Evolutionary conservation across 2,329 filamentous ascomycete genomes (phyloP), one percentile per base, ranked within the genome.

Genomic region (Colletotrichum incanum): DNA sequence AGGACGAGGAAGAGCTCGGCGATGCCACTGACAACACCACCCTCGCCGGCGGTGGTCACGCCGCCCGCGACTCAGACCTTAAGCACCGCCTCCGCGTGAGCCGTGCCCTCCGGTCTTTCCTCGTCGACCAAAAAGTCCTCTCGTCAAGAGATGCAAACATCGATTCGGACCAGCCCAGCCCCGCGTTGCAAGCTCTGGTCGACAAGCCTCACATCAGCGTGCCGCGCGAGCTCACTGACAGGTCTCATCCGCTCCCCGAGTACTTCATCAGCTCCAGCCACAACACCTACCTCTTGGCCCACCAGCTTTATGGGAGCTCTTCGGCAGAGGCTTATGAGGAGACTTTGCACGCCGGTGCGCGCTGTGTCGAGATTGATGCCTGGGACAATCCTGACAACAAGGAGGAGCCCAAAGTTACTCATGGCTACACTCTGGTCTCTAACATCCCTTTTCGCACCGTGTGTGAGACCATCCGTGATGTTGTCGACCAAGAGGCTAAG

Each of bases 261-360:
- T 94, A 94, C 80, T 93, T 91, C 77, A 89, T 94, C 81, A 92
- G 90, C 80, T 93, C 91, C 5, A 92, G 90, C 74, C 92, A 94
- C 82, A 94, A 94, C 80, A 94, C 92, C 0, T 94, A 94, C 76
- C 83, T 94, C 34, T 84, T 91, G 76, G 92, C 91, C 0, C 90
- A 93, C 78, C 92, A 94, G 81, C 87, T 94, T 2, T 92, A 86
- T 75, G 92, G 92, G 5, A 83, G 83, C 28, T 92, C 90, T 1
- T 89, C 88, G 3, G 90, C 90, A 9, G 82, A 85, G 5, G 91
- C 90, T 0, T 94, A 94, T 77, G 86, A 91, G 76, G 89, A 85
- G 7, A 90, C 90, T 0, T 82, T 94, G 20, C 83, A 81, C 39
- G 88, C 90, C 0, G 92, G 92, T 1, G 90, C 91, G 2, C 85